phyloP scores from a whole-genome alignment of 108 stramenopile genomes.

The Discostella stelligeroides region DNA sequence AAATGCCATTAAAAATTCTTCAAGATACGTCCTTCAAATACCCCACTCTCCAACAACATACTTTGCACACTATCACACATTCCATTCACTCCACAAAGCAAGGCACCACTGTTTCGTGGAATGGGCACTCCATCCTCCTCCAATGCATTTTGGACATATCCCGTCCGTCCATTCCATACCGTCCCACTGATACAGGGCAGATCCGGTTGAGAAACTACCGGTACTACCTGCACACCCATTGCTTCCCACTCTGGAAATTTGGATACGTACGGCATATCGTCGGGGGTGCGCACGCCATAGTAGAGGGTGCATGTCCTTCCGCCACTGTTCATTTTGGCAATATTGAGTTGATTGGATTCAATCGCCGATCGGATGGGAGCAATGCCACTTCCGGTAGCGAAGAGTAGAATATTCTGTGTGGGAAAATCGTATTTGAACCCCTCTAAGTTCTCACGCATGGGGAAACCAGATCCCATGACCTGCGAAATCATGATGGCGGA shows the following conservation, averaged over 20 bases:
- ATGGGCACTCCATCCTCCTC: conserved; percentile 91
- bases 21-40: conserved; percentile 89
- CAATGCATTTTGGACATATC: conserved; percentile 88
- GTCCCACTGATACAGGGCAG: conserved; percentile 31
- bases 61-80: conserved; percentile 90
- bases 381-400: conserved; percentile 88
- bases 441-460: conserved; percentile 81
- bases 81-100: conserved; percentile 85
- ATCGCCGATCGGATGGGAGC: conserved; percentile 93
- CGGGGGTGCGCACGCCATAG: conserved; percentile 82
- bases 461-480: conserved; percentile 89
- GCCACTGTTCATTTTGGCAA: conserved; percentile 49
- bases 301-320: conserved; percentile 80
- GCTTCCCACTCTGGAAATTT: conserved; percentile 83
- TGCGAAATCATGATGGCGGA: conserved; percentile 73
- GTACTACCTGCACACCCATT: conserved; percentile 82
- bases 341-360: conserved; percentile 73
- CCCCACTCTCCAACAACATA: conserved; percentile 77
- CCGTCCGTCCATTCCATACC: conserved; percentile 79
- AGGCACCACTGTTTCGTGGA: conserved; percentile 78
- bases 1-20: conserved; percentile 88
- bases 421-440: conserved; percentile 93
- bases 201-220: conserved; percentile 74
- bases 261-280: conserved; percentile 82
- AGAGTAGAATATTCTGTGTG: conserved; percentile 82